Evolutionary conservation across 345 rosid species (phyloP).

Genomic region (Schrenkiella parvula): DNA sequence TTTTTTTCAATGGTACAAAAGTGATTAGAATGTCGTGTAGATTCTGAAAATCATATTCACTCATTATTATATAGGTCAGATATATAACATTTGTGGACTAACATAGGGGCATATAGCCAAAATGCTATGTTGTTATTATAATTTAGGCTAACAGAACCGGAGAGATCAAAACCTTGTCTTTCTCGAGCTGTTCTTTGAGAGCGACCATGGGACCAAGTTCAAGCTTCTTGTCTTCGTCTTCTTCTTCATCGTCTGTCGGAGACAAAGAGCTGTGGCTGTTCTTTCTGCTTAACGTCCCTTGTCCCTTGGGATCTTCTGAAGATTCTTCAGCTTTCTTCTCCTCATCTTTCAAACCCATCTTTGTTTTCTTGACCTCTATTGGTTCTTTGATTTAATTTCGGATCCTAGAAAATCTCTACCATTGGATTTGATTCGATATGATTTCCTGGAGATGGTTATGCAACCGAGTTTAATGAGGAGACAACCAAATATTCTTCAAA

Average conservation of each 20-base stretch:
- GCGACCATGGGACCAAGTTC: slow-evolving; percentile 40
- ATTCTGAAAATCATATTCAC: neutral
- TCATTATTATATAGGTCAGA: neutral
- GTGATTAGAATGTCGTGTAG: neutral
- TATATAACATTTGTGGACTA: neutral
- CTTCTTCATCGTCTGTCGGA: slow-evolving; percentile 36
- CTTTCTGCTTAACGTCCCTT: slow-evolving; percentile 24
- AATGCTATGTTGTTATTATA: neutral
- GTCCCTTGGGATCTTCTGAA: slow-evolving; percentile 19
- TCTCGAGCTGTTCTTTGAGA: slow-evolving; percentile 42
- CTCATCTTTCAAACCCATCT: slow-evolving; percentile 29
- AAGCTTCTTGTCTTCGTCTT: slow-evolving; percentile 22
- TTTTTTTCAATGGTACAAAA: neutral
- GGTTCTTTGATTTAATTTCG: neutral
- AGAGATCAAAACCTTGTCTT: slow-evolving; percentile 27
- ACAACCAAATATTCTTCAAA: neutral
- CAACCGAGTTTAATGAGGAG: slow-evolving; percentile 13
- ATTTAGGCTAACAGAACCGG: neutral
- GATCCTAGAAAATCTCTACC: neutral
- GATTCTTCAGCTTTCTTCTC: slow-evolving; percentile 12
- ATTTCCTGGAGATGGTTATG: slow-evolving; percentile 1
- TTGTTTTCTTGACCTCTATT: slow-evolving; percentile 8
- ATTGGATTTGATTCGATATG: neutral
- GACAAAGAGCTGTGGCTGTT: slow-evolving; percentile 33
- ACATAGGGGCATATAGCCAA: neutral